phyloP scores from a whole-genome alignment of 2,329 filamentous ascomycete species.

The Epichloe bromicola region DNA sequence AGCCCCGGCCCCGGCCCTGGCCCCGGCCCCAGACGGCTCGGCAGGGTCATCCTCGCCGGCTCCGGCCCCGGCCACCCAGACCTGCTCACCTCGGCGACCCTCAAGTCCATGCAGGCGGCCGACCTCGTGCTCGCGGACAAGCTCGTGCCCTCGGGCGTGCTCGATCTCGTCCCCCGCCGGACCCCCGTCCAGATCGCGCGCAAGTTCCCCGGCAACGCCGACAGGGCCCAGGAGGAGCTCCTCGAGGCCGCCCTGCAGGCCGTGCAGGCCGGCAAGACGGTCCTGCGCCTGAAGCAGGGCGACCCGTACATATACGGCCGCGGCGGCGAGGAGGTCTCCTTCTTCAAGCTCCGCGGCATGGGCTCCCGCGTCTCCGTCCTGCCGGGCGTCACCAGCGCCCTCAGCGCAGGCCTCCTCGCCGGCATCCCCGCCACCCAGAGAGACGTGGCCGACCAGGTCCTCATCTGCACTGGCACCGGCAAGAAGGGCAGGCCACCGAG shows the following conservation, averaged over 20 bases:
- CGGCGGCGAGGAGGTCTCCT: slow-evolving; percentile 82
- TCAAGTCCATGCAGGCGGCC: slow-evolving; percentile 61
- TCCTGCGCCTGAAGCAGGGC: slow-evolving; percentile 86
- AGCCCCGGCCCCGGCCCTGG: background rate
- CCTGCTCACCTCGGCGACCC: slow-evolving; percentile 70
- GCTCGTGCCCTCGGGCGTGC: slow-evolving; percentile 69
- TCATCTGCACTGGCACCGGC: slow-evolving; percentile 94
- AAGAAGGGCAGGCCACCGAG: slow-evolving; percentile 75
- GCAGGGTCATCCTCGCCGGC: slow-evolving; percentile 76
- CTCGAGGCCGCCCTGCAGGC: slow-evolving; percentile 64
- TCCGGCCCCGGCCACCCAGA: slow-evolving; percentile 89
- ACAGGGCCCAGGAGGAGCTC: slow-evolving; percentile 83
- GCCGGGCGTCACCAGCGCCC: slow-evolving; percentile 79
- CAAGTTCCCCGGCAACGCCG: slow-evolving; percentile 96
- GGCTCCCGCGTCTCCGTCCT: slow-evolving; percentile 54
- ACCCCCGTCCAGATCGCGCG: slow-evolving; percentile 85
- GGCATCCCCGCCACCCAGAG: slow-evolving; percentile 80
- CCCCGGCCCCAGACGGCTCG: slow-evolving; percentile 24
- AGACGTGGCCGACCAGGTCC: slow-evolving; percentile 78
- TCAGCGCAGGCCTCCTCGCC: slow-evolving; percentile 80
- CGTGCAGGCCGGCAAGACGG: slow-evolving; percentile 53
- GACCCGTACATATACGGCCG: slow-evolving; percentile 95
- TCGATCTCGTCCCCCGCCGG: slow-evolving; percentile 80
- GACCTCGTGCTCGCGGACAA: slow-evolving; percentile 79
- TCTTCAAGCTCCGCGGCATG: slow-evolving; percentile 62